A percentile compares a stretch with the other conserved stretches of the same genome.
These are phyloP conservation scores for Carallia pectinifolia DNA, from an alignment of 345 rosid genomes.

Conservation along the genomic window DNA sequence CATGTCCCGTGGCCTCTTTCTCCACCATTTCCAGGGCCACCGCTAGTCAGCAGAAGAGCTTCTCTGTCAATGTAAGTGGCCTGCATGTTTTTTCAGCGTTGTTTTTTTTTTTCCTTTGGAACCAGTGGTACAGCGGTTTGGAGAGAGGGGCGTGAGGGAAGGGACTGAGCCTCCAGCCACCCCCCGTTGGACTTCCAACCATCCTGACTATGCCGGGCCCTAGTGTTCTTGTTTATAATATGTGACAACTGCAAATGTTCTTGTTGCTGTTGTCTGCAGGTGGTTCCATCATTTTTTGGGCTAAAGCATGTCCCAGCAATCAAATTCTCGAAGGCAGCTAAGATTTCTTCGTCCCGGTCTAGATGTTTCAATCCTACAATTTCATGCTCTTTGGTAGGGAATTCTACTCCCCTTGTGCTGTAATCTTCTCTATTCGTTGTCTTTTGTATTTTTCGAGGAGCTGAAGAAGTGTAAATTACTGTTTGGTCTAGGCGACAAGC, in stretches of 20 bases:
- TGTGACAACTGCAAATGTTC: not conserved
- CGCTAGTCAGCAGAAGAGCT: slow-evolving; percentile 18
- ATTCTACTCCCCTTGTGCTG: not conserved
- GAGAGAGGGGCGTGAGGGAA: too few relatives aligned
- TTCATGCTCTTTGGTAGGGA: slow-evolving; percentile 48
- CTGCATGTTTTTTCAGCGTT: not conserved
- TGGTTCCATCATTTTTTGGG: slow-evolving; percentile 24
- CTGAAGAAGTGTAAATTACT: not conserved
- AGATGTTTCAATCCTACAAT: slow-evolving; percentile 33
- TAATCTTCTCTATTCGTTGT: not conserved
- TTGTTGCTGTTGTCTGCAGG: slow-evolving; percentile 31
- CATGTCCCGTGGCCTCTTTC: slow-evolving; percentile 23
- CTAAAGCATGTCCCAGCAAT: slow-evolving; percentile 32
- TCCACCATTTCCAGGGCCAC: slow-evolving; percentile 13
- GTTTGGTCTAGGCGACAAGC: slow-evolving; percentile 35
- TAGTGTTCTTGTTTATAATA: not conserved
- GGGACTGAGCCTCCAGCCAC: too few relatives aligned
- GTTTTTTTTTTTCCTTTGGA: too few relatives aligned
- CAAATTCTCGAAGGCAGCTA: slow-evolving; percentile 26
- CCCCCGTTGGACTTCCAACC: too few relatives aligned
- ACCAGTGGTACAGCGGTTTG: too few relatives aligned
- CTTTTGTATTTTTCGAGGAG: not conserved
- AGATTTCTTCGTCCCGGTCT: slow-evolving; percentile 23
- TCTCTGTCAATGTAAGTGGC: slow-evolving; percentile 23
- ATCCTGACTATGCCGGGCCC: too few relatives aligned